These are phyloP conservation scores for Hypoxylon lienhwacheense DNA, from an alignment of 495 filamentous ascomycete genomes.

Conservation along the genomic window DNA sequence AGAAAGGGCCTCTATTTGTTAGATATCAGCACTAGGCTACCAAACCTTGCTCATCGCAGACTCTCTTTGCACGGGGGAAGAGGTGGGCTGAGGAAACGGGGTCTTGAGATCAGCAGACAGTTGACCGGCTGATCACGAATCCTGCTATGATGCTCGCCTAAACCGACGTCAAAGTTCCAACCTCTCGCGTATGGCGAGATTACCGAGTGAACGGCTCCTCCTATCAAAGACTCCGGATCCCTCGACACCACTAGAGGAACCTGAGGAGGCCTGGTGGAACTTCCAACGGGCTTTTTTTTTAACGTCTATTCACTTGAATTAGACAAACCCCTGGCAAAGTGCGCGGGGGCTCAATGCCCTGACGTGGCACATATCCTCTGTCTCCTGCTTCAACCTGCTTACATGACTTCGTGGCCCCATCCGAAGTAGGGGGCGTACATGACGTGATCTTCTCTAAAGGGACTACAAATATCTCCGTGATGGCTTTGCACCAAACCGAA, in stretches of 20 bases:
- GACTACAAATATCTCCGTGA: conserved; percentile 38
- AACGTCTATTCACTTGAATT: conserved; percentile 33
- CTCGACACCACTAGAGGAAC: conserved; percentile 10
- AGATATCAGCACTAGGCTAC: conserved; percentile 35
- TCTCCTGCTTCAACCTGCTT: conserved; percentile 25
- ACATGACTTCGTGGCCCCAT: conserved; percentile 43
- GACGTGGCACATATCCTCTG: conserved; percentile 22
- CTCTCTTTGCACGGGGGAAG: conserved; percentile 5
- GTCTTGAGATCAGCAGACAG: neutral
- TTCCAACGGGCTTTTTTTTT: conserved; percentile 12
- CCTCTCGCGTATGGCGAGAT: neutral
- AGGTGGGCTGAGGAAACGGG: neutral
- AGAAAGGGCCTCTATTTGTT: conserved; percentile 33
- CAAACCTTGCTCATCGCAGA: conserved; percentile 4
- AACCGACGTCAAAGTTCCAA: neutral
- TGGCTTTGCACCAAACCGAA: conserved; percentile 43
- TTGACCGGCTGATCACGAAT: neutral
- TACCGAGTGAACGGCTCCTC: neutral
- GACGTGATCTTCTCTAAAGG: conserved; percentile 42
- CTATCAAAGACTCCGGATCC: conserved; percentile 1
- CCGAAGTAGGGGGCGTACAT: conserved; percentile 38
- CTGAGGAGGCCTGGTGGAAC: neutral
- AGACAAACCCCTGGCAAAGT: conserved; percentile 12
- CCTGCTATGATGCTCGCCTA: neutral
- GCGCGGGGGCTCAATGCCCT: conserved; percentile 7